These are phyloP conservation scores for Cardiospermum halicacabum DNA, from an alignment of 345 rosid species.

Conservation along the genomic window DNA sequence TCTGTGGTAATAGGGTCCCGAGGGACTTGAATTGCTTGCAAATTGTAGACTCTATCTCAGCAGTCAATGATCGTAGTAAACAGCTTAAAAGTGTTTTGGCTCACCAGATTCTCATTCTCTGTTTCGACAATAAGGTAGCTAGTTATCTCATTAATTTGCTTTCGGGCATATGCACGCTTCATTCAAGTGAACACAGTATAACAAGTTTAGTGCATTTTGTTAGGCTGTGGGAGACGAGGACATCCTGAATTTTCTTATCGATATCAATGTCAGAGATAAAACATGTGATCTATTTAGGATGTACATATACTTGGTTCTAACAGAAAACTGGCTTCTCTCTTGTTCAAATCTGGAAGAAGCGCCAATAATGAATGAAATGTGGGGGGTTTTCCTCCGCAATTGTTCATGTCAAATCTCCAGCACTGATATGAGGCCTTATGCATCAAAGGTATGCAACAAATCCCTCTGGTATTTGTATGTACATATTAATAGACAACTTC, in stretches of 20 bases:
- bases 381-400: slow-evolving; percentile 63
- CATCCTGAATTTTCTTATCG: slow-evolving; percentile 45
- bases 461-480: neutral
- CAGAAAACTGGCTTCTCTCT: slow-evolving; percentile 70
- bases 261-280: slow-evolving; percentile 57
- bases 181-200: neutral
- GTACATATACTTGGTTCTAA: slow-evolving; percentile 55
- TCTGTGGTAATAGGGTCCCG: slow-evolving; percentile 51
- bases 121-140: slow-evolving; percentile 60
- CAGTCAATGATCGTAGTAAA: slow-evolving; percentile 49
- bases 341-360: slow-evolving; percentile 35
- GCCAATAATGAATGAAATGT: slow-evolving; percentile 58
- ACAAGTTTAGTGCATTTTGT: slow-evolving; percentile 12
- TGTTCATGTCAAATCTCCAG: slow-evolving; percentile 70
- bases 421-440: slow-evolving; percentile 72
- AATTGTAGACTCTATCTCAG: slow-evolving; percentile 66
- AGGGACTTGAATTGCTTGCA: slow-evolving; percentile 72
- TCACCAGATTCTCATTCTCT: slow-evolving; percentile 45
- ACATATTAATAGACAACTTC: neutral
- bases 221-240: slow-evolving; percentile 66
- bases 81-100: slow-evolving; percentile 59
- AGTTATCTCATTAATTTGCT: neutral
- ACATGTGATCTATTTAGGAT: slow-evolving; percentile 56
- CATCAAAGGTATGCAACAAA: slow-evolving; percentile 52
- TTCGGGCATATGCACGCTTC: slow-evolving; percentile 7